Percentiles rank a stretch among this genome's conserved stretches.
Conservation (phyloP, 2,329 filamentous ascomycete genomes). For the Hymenoscyphus infarciens region DNA sequence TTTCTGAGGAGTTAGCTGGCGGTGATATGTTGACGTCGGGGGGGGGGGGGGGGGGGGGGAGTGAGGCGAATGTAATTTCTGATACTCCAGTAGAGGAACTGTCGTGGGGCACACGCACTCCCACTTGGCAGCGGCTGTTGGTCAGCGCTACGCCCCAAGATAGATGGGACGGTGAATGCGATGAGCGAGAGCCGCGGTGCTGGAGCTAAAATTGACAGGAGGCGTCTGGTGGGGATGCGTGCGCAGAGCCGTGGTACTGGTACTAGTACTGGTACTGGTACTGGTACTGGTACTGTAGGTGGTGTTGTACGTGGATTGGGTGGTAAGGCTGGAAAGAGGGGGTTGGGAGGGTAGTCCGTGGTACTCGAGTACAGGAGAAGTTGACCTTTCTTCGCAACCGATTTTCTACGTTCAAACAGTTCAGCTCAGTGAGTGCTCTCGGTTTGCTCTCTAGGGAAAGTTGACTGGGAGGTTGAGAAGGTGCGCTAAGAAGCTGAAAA, state of each 20-base stretch:
- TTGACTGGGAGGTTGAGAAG: neutral
- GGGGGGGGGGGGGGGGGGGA: neutral
- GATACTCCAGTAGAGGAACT: constrained; percentile 6
- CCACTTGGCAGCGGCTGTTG: constrained; percentile 14
- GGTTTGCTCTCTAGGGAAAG: neutral
- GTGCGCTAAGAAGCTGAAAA: neutral
- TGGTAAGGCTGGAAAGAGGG: neutral
- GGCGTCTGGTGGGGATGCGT: too few species aligned
- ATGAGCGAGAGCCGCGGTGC: too few species aligned
- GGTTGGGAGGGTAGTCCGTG: neutral
- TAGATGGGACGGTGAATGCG: constrained; percentile 8
- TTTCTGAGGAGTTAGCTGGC: neutral
- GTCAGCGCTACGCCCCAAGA: constrained; percentile 19
- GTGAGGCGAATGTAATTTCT: neutral
- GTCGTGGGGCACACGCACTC: constrained; percentile 17
- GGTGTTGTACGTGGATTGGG: neutral
- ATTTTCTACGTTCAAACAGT: neutral
- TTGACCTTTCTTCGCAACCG: neutral
- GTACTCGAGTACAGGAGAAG: neutral
- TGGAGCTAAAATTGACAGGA: too few species aligned
- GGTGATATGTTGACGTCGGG: neutral
- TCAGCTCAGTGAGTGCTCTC: neutral
- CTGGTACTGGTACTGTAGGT: neutral
- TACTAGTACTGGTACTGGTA: too few species aligned
- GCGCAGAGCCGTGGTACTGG: too few species aligned